A percentile compares a stretch with the other conserved stretches of the same genome.
phyloP scores from a whole-genome alignment of 1,139 yeast species.

The Ogataea hybrid region DNA sequence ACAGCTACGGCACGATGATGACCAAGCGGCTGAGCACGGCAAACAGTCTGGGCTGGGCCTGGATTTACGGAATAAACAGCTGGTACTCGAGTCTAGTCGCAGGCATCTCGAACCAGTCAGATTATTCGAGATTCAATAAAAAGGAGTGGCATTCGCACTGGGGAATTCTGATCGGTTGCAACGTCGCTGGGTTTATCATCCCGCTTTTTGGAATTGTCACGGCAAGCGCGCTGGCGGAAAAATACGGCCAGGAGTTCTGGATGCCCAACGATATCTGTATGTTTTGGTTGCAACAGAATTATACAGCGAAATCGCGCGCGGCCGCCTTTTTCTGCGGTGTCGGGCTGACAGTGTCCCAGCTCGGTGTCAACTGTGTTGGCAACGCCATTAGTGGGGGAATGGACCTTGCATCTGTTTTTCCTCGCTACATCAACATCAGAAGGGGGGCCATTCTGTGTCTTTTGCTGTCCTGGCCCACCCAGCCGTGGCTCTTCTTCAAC shows the following conservation, averaged over 20 bases:
- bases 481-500: conserved; percentile 40
- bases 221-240: conserved; percentile 33
- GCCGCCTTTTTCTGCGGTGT: conserved; percentile 40
- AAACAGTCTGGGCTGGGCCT: conserved; percentile 13
- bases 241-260: conserved; percentile 39
- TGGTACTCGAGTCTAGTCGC: conserved; percentile 38
- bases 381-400: conserved; percentile 46
- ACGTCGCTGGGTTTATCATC: conserved; percentile 41
- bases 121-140: conserved; percentile 41
- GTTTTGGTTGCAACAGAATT: conserved; percentile 34
- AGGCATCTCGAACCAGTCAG: conserved; percentile 43
- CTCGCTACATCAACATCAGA: conserved; percentile 39
- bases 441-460: conserved; percentile 39
- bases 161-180: conserved; percentile 33
- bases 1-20: conserved; percentile 14
- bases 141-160: conserved; percentile 23
- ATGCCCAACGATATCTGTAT: conserved; percentile 36
- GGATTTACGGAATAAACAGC: conserved; percentile 18
- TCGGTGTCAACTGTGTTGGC: conserved; percentile 39
- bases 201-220: conserved; percentile 39
- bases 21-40: conserved; percentile 13
- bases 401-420: conserved; percentile 41
- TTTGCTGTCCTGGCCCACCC: conserved; percentile 36
- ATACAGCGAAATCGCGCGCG: conserved; percentile 35
- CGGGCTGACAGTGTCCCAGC: conserved; percentile 34